Base-by-base conservation (phyloP, 2,329 filamentous ascomycete genomes). In the Cryphonectria parasitica region DNA sequence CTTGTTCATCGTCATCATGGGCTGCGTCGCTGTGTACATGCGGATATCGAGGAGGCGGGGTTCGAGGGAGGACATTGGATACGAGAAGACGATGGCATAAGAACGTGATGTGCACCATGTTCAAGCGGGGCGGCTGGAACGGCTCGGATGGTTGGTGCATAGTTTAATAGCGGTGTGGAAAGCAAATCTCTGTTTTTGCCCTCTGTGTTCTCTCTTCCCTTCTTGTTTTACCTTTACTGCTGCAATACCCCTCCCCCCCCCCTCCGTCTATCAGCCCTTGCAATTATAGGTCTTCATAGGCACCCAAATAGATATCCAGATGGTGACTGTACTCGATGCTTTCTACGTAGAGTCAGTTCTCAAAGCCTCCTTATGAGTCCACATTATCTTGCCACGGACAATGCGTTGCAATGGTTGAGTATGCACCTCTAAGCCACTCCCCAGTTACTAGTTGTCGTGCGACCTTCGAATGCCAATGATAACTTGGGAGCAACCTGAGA, bases 1-100 rank as follows among this genome's bases (percentile, higher is more conserved):
- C 64, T 77, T 88, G 66, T 84, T 88, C 74, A 81, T 79, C 60
- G 79, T 86, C 65, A 81, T 89, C 69, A 73, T 86, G 54, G 81
- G 78, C 36, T 83, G 80, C 66, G 76, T 88, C 65, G 83, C 77
- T 36, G 74, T 82, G 62, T 87, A 83, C 77, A 66, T 87, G 67
- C 82, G 83, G 71, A 73, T 83, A 71, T 80, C 79, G 67, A 81
- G 76, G 73, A 79, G 76, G 74, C 80, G 76, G 73, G 74, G 73
- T 63, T 74, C 54, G 49, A 68, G 75, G 10, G 78, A 78, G 54
- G 76, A 78, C 22, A 70, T 79, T 54, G 80, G 78, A 61, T 83
- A 84, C 71, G 79, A 83, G 73, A 87, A 86, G 80, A 80, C 79
- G 1, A 72, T 82, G 78, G 82, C 80, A 61, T 86, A 78, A 78